These are phyloP conservation scores for Candida oleophila DNA, from an alignment of 805 yeast genomes.

Conservation along the genomic window DNA sequence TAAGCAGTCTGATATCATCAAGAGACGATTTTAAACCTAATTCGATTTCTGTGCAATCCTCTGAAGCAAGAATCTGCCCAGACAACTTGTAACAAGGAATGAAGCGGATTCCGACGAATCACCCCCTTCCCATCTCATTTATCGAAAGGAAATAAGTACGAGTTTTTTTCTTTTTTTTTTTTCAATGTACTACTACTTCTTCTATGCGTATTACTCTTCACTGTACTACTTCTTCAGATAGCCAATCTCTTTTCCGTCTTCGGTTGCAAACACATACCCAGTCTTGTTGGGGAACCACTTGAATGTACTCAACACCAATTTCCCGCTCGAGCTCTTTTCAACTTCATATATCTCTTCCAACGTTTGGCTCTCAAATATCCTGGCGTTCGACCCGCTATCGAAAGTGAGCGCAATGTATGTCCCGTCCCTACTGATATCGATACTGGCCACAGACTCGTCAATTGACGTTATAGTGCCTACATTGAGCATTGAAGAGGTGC, in stretches of 20 bases:
- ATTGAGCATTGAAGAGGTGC: slow-evolving; percentile 34
- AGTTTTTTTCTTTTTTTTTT: not conserved
- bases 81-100: too few species aligned
- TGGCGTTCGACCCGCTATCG: slow-evolving; percentile 41
- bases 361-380: slow-evolving; percentile 35
- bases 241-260: slow-evolving; percentile 28
- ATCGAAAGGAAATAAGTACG: not conserved
- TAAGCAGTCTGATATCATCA: too few species aligned
- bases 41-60: too few species aligned
- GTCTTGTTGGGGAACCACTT: slow-evolving; percentile 37
- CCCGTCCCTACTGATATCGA: slow-evolving; percentile 48
- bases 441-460: slow-evolving; percentile 42
- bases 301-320: slow-evolving; percentile 23
- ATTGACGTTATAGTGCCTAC: slow-evolving; percentile 35
- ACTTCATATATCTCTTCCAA: slow-evolving; percentile 29
- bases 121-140: too few species aligned
- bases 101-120: too few species aligned
- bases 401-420: slow-evolving; percentile 43
- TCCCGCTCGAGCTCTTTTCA: slow-evolving; percentile 28
- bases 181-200: not conserved
- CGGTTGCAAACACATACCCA: slow-evolving; percentile 28
- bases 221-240: slow-evolving; percentile 14
- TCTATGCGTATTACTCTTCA: too few species aligned
- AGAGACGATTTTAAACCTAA: too few species aligned
- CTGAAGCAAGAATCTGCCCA: too few species aligned